Evolutionary conservation across 1,284 basidiomycete genomes (phyloP).

Genomic region (Athelia psychrophila): DNA sequence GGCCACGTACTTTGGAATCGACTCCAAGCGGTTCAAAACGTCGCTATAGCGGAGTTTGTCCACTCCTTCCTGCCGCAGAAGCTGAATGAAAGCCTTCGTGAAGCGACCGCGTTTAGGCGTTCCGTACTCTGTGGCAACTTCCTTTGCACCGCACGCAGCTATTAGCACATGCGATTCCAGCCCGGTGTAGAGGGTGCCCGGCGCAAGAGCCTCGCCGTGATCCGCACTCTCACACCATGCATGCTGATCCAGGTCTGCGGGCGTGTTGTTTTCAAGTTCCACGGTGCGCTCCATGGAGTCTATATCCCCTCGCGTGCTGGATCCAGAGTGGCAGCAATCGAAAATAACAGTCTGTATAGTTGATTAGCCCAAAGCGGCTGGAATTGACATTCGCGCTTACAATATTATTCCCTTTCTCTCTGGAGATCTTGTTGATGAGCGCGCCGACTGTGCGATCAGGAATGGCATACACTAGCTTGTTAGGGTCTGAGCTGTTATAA

Average conservation of each 20-base stretch:
- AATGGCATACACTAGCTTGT: not conserved
- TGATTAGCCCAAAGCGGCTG: not conserved
- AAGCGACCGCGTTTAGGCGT: too few species aligned
- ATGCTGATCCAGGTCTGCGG: not conserved
- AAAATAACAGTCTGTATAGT: not conserved
- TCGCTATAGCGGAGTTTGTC: not conserved
- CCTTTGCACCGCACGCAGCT: not conserved
- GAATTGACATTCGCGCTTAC: not conserved
- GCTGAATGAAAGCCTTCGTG: not conserved
- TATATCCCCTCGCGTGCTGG: not conserved
- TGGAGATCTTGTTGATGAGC: not conserved
- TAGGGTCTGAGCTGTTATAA: not conserved
- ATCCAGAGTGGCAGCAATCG: not conserved
- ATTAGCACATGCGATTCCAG: not conserved
- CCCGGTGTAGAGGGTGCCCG: not conserved
- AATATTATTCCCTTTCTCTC: not conserved
- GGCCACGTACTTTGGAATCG: not conserved
- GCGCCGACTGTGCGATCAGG: not conserved
- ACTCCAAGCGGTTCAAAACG: not conserved
- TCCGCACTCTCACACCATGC: not conserved
- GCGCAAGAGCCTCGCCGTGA: not conserved
- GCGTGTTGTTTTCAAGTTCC: not conserved
- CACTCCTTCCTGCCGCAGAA: not conserved
- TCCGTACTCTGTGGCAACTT: not conserved
- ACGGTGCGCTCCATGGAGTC: not conserved